Conservation (phyloP, 1,284 basidiomycete genomes). For the Naganishia sp. region DNA sequence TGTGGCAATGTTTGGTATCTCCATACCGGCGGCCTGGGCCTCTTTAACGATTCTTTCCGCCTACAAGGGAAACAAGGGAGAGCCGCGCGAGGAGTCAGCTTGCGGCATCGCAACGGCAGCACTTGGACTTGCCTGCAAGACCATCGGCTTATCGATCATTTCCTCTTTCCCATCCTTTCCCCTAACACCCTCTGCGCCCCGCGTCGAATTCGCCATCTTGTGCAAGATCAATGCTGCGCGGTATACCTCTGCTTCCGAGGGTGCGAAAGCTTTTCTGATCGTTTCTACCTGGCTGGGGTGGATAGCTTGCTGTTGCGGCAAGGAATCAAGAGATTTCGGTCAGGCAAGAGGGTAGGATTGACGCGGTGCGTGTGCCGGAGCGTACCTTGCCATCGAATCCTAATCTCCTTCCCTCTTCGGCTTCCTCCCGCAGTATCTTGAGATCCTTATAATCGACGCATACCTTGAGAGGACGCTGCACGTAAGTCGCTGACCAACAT, state of each 20-base stretch:
- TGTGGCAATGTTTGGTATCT: slow-evolving; percentile 55
- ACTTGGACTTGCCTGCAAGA: slow-evolving; percentile 29
- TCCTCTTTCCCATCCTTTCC: slow-evolving; percentile 34
- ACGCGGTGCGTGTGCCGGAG: neutral
- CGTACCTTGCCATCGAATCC: slow-evolving; percentile 83
- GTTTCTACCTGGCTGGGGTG: slow-evolving; percentile 81
- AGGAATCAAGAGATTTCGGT: slow-evolving; percentile 1
- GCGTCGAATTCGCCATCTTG: slow-evolving; percentile 26
- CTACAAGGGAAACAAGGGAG: slow-evolving; percentile 10
- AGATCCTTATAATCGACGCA: slow-evolving; percentile 85
- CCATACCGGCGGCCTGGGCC: slow-evolving; percentile 31
- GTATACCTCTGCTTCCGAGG: slow-evolving; percentile 59
- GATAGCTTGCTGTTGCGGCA: slow-evolving; percentile 75
- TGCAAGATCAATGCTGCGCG: slow-evolving; percentile 31
- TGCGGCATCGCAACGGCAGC: neutral
- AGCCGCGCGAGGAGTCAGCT: neutral
- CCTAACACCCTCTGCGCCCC: slow-evolving; percentile 30
- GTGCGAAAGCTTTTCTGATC: slow-evolving; percentile 78
- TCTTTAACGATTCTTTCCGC: slow-evolving; percentile 32
- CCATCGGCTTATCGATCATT: slow-evolving; percentile 35
- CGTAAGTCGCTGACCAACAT: too few relatives aligned
- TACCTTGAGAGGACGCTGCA: slow-evolving; percentile 59
- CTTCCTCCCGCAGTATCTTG: slow-evolving; percentile 71
- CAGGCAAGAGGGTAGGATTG: neutral
- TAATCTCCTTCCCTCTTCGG: slow-evolving; percentile 70